Conservation (phyloP, 768 basidiomycete species). For the Mycena indigotica region DNA sequence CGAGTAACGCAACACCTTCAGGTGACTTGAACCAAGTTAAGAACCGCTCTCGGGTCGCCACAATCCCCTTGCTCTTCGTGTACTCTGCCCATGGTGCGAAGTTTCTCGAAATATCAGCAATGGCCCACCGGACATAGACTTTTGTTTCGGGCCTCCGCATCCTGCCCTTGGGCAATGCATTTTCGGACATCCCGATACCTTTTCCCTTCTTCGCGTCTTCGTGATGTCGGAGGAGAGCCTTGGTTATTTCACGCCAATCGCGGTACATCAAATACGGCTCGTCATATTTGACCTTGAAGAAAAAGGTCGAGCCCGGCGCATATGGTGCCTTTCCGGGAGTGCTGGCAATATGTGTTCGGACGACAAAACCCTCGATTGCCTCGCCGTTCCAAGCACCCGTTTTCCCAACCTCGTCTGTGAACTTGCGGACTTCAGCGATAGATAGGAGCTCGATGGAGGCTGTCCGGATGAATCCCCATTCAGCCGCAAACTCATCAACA, state of each 20-base stretch:
- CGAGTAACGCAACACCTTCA: constrained; percentile 42
- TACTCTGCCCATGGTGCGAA: constrained; percentile 62
- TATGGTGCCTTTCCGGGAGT: constrained; percentile 63
- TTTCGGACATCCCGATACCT: constrained; percentile 26
- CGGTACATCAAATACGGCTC: constrained; percentile 99
- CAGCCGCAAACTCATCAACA: constrained; percentile 79
- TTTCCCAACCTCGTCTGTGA: constrained; percentile 67
- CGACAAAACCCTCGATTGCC: constrained; percentile 77
- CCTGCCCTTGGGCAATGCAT: constrained; percentile 60
- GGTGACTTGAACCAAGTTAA: constrained; percentile 62
- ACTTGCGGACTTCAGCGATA: constrained; percentile 67
- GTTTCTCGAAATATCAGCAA: constrained; percentile 68
- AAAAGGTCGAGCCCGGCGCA: constrained; percentile 79
- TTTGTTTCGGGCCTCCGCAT: constrained; percentile 77
- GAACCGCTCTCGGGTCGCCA: constrained; percentile 79
- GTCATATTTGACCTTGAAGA: constrained; percentile 99
- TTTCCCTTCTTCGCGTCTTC: constrained; percentile 33
- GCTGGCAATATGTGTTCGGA: constrained; percentile 55
- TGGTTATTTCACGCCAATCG: constrained; percentile 95
- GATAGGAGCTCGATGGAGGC: constrained; percentile 56
- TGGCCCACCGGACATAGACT: constrained; percentile 83
- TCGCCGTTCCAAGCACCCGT: constrained; percentile 67
- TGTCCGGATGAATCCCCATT: constrained; percentile 93
- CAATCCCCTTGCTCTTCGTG: constrained; percentile 78
- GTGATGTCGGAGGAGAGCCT: constrained; percentile 53